Base-by-base conservation (phyloP, 164 flowering plant species). In the Vitis rupestris region DNA sequence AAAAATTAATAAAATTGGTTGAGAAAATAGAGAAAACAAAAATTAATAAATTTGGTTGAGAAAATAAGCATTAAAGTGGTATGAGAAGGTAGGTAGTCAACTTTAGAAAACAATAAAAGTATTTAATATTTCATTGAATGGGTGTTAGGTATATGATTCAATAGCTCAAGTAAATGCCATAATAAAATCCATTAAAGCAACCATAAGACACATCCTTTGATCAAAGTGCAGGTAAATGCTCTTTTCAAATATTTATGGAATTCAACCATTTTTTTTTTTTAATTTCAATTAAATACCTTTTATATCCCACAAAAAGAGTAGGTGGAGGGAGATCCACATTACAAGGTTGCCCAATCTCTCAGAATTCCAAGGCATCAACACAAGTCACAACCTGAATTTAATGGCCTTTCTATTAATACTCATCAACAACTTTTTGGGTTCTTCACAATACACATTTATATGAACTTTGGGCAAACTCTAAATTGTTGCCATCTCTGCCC, bases 81-180 rank as follows among this genome's bases (percentile, higher is more conserved):
- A 61, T 30, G 62, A 71, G 72, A 71, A 49, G 71, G 74, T 72
- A 70, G 79, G 74, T 75, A 13, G 50, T 60, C 19, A 55, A 65
- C 61, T 59, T 67, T 50, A 68, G 59, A 48, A 52, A 15, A 73
- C 60, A 65, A 66, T 56, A 16, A 65, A 60, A 71, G 44, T 37
- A 37, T 3, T 56, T 71, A 72, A 73, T 61, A 55, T 60, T 19
- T 47, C 69, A 80, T 72, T 80, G 58, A 74, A 17, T 75, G 58
- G 50, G 29, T 15, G 83, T 80, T 80, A 77, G 80, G 83, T 80
- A 68, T 63, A 68, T 74, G 65, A 75, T 74, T 77, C 59, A 72
- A 73, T 74, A 51, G 68, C 73, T 54, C 60, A 48, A 59, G 52
- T 67, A 69, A 71, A 61, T 69, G 60, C 64, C 62, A 14, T 60